phyloP scores from a whole-genome alignment of 768 basidiomycete species.

The Mycena metata region DNA sequence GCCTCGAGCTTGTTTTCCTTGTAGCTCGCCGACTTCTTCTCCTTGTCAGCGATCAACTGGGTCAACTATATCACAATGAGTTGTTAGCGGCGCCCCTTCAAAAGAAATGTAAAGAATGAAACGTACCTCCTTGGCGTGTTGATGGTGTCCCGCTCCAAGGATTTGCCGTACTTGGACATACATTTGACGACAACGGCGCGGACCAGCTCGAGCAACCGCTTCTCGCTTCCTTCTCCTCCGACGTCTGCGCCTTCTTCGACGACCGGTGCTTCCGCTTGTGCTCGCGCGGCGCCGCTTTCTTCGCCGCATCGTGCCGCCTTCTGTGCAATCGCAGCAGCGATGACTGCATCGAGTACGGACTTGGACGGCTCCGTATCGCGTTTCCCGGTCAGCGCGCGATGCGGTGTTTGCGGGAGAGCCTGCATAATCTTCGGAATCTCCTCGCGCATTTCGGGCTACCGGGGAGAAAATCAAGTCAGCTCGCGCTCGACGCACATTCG shows the following conservation, averaged over 20 bases:
- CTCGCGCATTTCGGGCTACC: constrained; percentile 81
- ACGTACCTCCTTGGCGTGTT: constrained; percentile 96
- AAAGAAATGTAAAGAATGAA: constrained; percentile 9
- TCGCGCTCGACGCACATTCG: background rate
- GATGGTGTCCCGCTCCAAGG: constrained; percentile 85
- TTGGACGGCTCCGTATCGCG: background rate
- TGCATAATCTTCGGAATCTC: constrained; percentile 94
- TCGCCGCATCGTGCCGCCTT: constrained; percentile 44
- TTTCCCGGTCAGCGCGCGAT: constrained; percentile 75
- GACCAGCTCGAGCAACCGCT: constrained; percentile 84
- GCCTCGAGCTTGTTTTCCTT: constrained; percentile 78
- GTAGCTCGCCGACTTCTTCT: constrained; percentile 91
- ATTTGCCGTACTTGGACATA: constrained; percentile 89
- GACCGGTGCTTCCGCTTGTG: constrained; percentile 52
- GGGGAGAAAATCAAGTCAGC: constrained; percentile 10
- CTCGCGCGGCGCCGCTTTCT: constrained; percentile 34
- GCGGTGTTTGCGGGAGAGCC: constrained; percentile 90
- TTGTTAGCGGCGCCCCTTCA: background rate
- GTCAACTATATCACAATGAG: constrained; percentile 72
- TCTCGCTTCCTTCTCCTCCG: constrained; percentile 79
- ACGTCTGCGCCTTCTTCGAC: constrained; percentile 57
- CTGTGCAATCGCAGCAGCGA: constrained; percentile 41
- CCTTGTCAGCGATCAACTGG: constrained; percentile 89
- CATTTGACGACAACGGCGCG: constrained; percentile 91
- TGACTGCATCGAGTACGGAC: constrained; percentile 10